Percentiles rank a stretch among this genome's conserved stretches.
These are phyloP conservation scores for Colletotrichum sp. DNA, from an alignment of 2,329 filamentous ascomycete genomes.

Conservation along the genomic window DNA sequence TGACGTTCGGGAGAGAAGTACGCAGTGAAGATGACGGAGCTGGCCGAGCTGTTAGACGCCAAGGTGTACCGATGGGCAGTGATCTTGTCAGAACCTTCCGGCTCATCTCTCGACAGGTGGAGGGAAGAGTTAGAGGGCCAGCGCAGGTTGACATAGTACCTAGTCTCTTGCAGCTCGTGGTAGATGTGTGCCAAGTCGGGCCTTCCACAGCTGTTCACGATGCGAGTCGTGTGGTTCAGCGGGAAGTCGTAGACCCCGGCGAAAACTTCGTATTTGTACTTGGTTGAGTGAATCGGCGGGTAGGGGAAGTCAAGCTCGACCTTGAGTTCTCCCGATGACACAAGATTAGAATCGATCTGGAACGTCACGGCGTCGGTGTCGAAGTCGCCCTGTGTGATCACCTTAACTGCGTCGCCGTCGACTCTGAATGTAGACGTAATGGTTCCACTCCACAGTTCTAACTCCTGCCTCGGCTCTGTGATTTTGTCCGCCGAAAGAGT, in stretches of 20 bases:
- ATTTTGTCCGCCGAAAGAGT: slow-evolving; percentile 34
- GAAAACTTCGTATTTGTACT: slow-evolving; percentile 50
- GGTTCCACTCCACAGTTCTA: slow-evolving; percentile 41
- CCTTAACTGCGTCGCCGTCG: slow-evolving; percentile 31
- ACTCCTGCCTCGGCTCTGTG: slow-evolving; percentile 33
- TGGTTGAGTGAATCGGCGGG: slow-evolving; percentile 39
- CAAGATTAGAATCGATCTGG: slow-evolving; percentile 37
- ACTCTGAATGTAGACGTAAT: slow-evolving; percentile 42
- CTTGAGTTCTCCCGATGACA: slow-evolving; percentile 34
- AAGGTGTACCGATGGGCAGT: slow-evolving; percentile 38
- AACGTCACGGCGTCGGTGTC: slow-evolving; percentile 41
- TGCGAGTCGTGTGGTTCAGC: slow-evolving; percentile 39
- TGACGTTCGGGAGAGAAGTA: slow-evolving; percentile 34
- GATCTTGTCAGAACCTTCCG: slow-evolving; percentile 23
- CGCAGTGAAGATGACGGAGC: slow-evolving; percentile 33
- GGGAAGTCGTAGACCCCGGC: slow-evolving; percentile 44
- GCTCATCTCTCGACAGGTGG: slow-evolving; percentile 13
- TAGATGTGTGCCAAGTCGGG: slow-evolving; percentile 32
- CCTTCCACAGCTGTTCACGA: slow-evolving; percentile 16
- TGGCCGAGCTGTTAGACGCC: not conserved
- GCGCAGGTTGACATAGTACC: slow-evolving; percentile 42
- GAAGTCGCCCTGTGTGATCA: slow-evolving; percentile 42
- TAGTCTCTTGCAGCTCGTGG: slow-evolving; percentile 39
- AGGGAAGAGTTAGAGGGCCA: slow-evolving; percentile 31
- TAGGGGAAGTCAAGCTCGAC: slow-evolving; percentile 49